Evolutionary conservation across 768 basidiomycete species (phyloP).

Genomic region (Mrakia gelida): DNA sequence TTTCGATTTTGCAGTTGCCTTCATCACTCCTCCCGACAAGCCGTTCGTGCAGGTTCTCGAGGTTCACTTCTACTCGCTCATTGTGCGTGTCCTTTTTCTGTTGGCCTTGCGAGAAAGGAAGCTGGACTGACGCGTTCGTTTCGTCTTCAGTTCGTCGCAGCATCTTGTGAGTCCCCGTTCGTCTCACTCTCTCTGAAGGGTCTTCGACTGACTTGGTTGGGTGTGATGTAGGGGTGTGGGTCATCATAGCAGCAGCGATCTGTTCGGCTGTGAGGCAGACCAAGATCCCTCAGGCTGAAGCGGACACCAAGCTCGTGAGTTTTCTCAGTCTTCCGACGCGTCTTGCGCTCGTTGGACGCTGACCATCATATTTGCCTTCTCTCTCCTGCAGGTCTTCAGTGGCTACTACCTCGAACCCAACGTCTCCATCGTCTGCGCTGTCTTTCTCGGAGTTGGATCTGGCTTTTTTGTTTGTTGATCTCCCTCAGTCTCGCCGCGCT

Average conservation of each 20-base stretch:
- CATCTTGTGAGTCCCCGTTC: neutral
- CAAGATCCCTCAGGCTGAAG: conserved; percentile 11
- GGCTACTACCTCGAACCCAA: conserved; percentile 29
- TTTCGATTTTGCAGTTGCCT: neutral
- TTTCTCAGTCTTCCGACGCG: neutral
- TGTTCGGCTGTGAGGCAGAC: conserved; percentile 15
- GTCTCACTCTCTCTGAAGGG: too few relatives aligned
- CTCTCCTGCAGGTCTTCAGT: neutral
- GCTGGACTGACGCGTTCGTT: neutral
- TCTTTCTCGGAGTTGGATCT: conserved; percentile 25
- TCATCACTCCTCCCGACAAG: conserved; percentile 28
- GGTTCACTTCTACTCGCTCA: conserved; percentile 22
- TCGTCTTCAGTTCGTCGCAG: conserved; percentile 16
- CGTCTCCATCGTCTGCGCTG: conserved; percentile 31
- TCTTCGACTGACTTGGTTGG: too few relatives aligned
- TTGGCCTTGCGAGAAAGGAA: neutral
- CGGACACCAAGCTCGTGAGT: neutral
- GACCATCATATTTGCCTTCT: neutral
- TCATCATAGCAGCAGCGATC: conserved; percentile 24
- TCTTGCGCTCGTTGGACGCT: neutral
- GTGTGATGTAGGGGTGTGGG: conserved; percentile 1
- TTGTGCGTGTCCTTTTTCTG: neutral
- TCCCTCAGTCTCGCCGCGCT: too few relatives aligned
- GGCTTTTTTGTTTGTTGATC: conserved; percentile 23
- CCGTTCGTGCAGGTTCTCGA: conserved; percentile 20